A percentile compares a stretch with the other conserved stretches of the same genome.
phyloP scores from a whole-genome alignment of 306 rosid genomes.

The Mimosa bimucronata region DNA sequence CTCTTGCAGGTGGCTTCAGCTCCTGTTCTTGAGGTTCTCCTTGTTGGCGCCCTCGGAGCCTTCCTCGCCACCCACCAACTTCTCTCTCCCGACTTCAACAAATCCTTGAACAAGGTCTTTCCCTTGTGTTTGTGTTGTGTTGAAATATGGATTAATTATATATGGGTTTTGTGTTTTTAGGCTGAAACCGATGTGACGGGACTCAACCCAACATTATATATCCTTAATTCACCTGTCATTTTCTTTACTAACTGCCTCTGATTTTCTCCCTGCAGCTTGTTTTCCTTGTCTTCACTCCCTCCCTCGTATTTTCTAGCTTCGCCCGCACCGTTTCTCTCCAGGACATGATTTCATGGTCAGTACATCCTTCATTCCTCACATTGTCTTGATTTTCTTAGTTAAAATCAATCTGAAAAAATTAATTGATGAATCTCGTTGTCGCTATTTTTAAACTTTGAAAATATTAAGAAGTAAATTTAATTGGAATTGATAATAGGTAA shows the following conservation, averaged over 20 bases:
- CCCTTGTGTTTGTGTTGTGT: no score
- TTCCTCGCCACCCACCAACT: constrained; percentile 68
- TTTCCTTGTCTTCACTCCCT: constrained; percentile 79
- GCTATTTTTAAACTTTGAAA: no score
- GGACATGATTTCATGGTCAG: constrained; percentile 83
- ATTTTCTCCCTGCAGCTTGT: constrained; percentile 65
- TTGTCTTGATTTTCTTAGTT: no score
- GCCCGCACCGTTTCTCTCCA: constrained; percentile 74
- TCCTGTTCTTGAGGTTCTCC: constrained; percentile 78
- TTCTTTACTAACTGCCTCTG: neutral
- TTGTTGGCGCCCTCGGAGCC: constrained; percentile 78
- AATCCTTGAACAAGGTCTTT: constrained; percentile 70
- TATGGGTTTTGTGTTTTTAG: no score
- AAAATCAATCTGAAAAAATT: no score
- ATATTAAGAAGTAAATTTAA: no score
- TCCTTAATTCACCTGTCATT: no score
- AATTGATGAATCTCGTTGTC: no score
- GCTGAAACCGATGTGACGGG: no score
- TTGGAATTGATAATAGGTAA: no score
- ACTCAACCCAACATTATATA: no score
- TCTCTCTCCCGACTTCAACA: constrained; percentile 61
- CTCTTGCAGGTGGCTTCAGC: constrained; percentile 69
- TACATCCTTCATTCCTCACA: neutral
- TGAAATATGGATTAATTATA: no score
- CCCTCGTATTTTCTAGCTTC: constrained; percentile 74